Base-by-base conservation (phyloP, 257 asterid species). In the Fraxinus pennsylvanica region DNA sequence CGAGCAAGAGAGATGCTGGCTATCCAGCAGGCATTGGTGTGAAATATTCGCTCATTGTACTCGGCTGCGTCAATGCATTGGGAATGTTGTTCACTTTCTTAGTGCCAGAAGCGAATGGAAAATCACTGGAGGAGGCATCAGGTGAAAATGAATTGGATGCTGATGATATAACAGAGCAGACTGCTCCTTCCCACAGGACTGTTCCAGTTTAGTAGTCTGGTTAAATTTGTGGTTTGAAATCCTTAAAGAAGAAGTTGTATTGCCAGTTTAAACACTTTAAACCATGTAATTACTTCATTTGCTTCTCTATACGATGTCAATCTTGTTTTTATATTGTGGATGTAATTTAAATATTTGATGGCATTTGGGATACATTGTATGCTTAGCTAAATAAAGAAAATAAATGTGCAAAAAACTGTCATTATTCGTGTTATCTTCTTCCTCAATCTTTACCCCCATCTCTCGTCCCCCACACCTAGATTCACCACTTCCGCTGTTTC, bases 31-130 rank as follows among this genome's bases (percentile, higher is more conserved):
- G 90, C 1, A 86, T 86, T 33, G 90, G 90, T 4, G 76, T 86
- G 21, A 86, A 47, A 82, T 80, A 80, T 19, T 66, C 90, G 33
- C 86, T 86, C 1, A 78, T 82, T 47, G 86, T 77, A 15, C 73
- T 86, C 1, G 88, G 80, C 6, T 75, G 77, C 17, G 67, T 81
- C 7, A 81, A 86, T 69, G 76, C 72, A 2, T 75, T 86, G 7
- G 87, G 87, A 7, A 66, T 86, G 52, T 0, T 84, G 5, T 84
- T 79, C 74, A 86, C 90, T 22, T 63, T 86, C 79, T 81, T 85
- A 57, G 90, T 86, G 29, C 90, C 90, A 0, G 88, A 86, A 75
- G 69, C 88, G 3, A 86, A 81, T 1, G 90, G 90, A 19, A 86
- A 75, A 80, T 86, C 90, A 25, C 68, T 86, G 17, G 90, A 86